Conservation (phyloP, 257 asterid genomes). For the Paraleonurus japonicus region DNA sequence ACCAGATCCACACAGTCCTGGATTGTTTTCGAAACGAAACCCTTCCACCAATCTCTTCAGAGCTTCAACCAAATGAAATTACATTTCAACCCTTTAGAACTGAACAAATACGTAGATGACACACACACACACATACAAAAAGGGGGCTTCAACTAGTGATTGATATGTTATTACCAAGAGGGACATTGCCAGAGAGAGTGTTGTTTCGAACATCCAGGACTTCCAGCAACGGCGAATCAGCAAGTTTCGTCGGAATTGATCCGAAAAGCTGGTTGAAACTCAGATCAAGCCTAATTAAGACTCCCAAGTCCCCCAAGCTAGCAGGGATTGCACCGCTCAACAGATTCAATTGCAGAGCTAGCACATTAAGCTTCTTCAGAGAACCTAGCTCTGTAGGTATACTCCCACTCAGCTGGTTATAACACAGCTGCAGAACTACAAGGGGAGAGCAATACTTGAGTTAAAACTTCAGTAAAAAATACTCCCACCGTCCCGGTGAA, state of each 20-base stretch:
- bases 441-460: background rate
- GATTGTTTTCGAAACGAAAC: constrained; percentile 68
- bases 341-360: constrained; percentile 73
- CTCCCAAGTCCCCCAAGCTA: constrained; percentile 70
- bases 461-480: too few species aligned
- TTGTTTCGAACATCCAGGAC: constrained; percentile 74
- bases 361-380: constrained; percentile 65
- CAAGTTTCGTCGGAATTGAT: constrained; percentile 77
- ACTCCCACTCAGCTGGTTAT: constrained; percentile 77
- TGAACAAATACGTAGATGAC: background rate
- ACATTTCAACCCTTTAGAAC: background rate
- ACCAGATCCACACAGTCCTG: constrained; percentile 74
- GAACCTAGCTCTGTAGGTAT: constrained; percentile 70
- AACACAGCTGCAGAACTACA: constrained; percentile 92
- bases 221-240: constrained; percentile 78
- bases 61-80: constrained; percentile 47
- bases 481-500: too few species aligned
- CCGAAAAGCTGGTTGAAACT: constrained; percentile 77
- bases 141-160: background rate
- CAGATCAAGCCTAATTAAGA: constrained; percentile 69
- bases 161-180: constrained; percentile 57
- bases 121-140: background rate
- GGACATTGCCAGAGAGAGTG: constrained; percentile 90
- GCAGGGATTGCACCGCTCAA: constrained; percentile 95
- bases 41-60: constrained; percentile 73